These are phyloP conservation scores for Stachybotrys echinatus DNA, from an alignment of 2,329 filamentous ascomycete species.

Conservation along the genomic window DNA sequence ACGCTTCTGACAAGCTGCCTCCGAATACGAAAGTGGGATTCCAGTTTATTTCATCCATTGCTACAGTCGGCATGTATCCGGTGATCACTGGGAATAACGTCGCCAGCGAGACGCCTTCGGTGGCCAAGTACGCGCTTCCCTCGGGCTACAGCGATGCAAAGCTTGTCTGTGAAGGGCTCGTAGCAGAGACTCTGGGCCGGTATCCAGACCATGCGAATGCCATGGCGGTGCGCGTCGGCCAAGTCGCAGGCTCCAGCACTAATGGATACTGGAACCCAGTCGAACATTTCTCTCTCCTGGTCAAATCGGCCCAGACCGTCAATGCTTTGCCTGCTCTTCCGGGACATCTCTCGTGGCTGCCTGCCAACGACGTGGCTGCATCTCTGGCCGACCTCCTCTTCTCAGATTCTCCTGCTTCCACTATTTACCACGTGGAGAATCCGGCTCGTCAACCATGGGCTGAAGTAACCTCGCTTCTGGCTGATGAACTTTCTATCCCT, in stretches of 20 bases:
- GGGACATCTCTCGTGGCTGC: neutral
- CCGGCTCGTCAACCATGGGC: neutral
- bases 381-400: neutral
- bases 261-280: neutral
- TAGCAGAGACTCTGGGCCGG: neutral
- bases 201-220: neutral
- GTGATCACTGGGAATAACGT: neutral
- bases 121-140: neutral
- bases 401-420: neutral
- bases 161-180: neutral
- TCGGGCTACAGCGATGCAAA: neutral
- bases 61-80: neutral
- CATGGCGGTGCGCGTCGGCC: neutral
- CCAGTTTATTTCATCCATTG: neutral
- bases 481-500: neutral
- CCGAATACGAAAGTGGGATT: neutral
- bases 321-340: neutral
- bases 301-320: neutral
- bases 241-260: neutral
- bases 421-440: neutral
- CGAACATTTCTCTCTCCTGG: neutral
- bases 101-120: neutral
- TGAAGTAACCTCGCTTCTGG: neutral
- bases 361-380: neutral
- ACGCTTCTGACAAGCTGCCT: neutral